A percentile compares a stretch with the other conserved stretches of the same genome.
These are phyloP conservation scores for Cladosporium oxysporum DNA, from an alignment of 2,329 filamentous ascomycete genomes.

Conservation along the genomic window DNA sequence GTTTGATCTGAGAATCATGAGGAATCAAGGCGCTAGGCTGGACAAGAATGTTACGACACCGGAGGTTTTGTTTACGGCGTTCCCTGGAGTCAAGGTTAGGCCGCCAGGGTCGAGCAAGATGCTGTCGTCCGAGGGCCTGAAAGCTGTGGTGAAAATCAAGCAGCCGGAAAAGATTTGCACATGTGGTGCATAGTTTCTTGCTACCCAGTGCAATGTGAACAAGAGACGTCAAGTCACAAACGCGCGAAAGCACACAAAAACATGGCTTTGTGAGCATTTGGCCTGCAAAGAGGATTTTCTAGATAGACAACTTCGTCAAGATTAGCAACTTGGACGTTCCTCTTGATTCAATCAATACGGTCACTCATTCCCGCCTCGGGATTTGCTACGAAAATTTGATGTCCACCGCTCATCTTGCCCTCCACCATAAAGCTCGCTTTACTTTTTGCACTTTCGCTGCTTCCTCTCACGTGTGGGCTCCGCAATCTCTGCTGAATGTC, in stretches of 20 bases:
- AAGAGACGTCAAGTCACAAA: too few species aligned
- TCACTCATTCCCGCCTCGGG: too few species aligned
- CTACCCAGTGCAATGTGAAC: too few species aligned
- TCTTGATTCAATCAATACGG: too few species aligned
- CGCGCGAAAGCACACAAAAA: too few species aligned
- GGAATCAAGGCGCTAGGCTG: neutral
- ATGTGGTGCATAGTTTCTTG: too few species aligned
- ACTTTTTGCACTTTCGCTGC: neutral
- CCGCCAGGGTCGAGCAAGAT: neutral
- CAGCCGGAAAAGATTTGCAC: neutral
- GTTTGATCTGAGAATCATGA: neutral
- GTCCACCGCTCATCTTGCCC: neutral
- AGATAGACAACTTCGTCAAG: too few species aligned
- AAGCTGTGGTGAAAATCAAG: neutral
- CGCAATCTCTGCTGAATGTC: neutral
- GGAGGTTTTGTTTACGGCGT: neutral
- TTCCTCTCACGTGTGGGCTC: neutral
- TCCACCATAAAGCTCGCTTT: neutral
- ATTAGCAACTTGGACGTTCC: too few species aligned
- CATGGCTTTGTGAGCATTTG: too few species aligned
- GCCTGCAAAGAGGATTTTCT: too few species aligned
- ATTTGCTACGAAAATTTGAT: neutral
- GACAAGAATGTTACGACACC: neutral
- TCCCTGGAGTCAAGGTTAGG: neutral
- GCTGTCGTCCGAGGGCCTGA: neutral